Base-by-base conservation (phyloP, 2,329 filamentous ascomycete genomes). In the Magnaporthiopsis poae region DNA sequence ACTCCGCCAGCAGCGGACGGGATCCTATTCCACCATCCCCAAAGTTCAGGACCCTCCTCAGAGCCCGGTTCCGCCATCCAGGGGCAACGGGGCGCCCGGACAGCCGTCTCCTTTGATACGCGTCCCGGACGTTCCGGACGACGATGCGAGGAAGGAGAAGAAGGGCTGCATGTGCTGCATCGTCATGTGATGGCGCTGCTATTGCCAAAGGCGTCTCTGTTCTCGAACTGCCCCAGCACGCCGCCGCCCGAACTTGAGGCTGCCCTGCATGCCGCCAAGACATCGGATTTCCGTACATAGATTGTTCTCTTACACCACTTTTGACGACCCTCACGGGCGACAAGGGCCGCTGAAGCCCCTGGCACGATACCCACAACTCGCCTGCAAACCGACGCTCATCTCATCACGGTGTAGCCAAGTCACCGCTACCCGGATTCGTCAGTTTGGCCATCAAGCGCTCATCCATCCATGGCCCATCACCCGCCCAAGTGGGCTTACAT, bases 141-240 rank as follows among this genome's bases (percentile, higher is more conserved):
- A 86, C 68, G 81, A 85, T 66, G 75, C 70, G 79, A 65, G 62
- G 2, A 39, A 82, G 71, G 82, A 86, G 71, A 82, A 86, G 72
- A 84, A 82, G 69, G 84, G 86, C 13, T 89, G 88, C 71, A 87
- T 85, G 67, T 90, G 89, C 76, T 92, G 90, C 76, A 80, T 91
- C 68, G 84, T 93, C 71, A 92, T 92, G 90, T 92, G 81, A 85
- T 70, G 39, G 39, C 18, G 7, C 46, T 56, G 5, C n/a, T 56
- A 9, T n/a, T 56, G 18, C 5, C n/a, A 9, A 56, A 56, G 21
- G n/a, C 5, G 46, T 56, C 46, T n/a, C 46, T 25, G 21, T 56
- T 21, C n/a, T 52, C 46, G 46, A 56, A 25, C 18, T 25, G 18
- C 5, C 39, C 46, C 46, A 18, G 5, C 5, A 7, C 46, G 46